Evolutionary conservation across 192 early-diverging fungal genomes (phyloP).

Genomic region (Chytriomyces sp.): DNA sequence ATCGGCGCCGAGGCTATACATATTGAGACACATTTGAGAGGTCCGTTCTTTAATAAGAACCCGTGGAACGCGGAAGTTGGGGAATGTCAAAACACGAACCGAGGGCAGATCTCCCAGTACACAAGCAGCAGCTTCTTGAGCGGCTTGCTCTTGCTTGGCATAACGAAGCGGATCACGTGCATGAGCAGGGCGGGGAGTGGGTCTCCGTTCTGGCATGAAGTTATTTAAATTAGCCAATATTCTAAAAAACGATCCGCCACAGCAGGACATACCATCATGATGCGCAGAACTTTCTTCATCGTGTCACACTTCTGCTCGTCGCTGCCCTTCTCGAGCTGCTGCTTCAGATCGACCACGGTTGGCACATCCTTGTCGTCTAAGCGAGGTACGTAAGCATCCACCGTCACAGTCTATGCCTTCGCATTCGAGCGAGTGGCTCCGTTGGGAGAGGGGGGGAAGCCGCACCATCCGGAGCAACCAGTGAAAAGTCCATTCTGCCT

Average conservation of each 20-base stretch:
- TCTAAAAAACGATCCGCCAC: no score
- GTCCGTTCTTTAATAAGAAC: neutral
- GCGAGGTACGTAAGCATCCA: neutral
- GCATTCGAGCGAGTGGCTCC: neutral
- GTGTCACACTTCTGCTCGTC: constrained; percentile 92
- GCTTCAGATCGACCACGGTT: constrained; percentile 70
- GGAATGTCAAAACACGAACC: constrained; percentile 47
- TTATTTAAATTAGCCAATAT: no score
- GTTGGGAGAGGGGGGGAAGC: neutral
- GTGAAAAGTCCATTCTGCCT: constrained; percentile 18
- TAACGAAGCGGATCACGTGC: constrained; percentile 97
- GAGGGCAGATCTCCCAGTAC: constrained; percentile 98
- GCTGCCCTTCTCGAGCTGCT: constrained; percentile 85
- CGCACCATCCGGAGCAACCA: constrained; percentile 25
- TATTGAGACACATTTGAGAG: neutral
- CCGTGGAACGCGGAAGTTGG: no score
- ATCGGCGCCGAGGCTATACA: constrained; percentile 66
- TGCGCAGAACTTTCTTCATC: constrained; percentile 88
- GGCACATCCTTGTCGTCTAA: constrained; percentile 69
- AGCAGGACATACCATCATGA: no score
- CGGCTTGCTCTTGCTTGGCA: constrained; percentile 93
- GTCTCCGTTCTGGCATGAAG: constrained; percentile 97
- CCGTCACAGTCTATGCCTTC: neutral
- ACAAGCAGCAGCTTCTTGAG: constrained; percentile 96
- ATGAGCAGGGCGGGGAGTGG: constrained; percentile 82